phyloP scores from a whole-genome alignment of 345 rosid species.

The Eucalyptus guilfoylei region DNA sequence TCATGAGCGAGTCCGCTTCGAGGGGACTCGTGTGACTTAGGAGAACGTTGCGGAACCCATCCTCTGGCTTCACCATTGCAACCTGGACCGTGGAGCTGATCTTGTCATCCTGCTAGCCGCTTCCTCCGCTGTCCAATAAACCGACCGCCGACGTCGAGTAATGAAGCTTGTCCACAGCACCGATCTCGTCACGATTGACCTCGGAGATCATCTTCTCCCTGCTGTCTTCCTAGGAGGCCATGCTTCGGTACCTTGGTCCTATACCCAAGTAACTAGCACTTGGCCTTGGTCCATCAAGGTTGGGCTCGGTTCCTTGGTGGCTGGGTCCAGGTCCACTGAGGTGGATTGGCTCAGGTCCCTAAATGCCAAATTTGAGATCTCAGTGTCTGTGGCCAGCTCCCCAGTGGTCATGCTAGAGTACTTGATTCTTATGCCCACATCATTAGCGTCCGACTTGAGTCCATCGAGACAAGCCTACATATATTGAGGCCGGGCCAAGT shows the following conservation, averaged over 20 bases:
- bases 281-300: neutral
- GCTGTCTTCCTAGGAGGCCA: constrained; percentile 54
- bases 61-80: constrained; percentile 95
- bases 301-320: neutral
- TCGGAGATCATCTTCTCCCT: constrained; percentile 79
- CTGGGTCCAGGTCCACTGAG: rapidly evolving
- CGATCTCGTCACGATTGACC: constrained; percentile 49
- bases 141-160: constrained; percentile 20
- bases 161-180: constrained; percentile 77
- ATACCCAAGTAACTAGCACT: neutral
- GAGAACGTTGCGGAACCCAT: constrained; percentile 77
- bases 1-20: constrained; percentile 23
- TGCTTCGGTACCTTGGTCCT: neutral
- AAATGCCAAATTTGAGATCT: neutral
- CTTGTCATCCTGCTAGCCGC: neutral
- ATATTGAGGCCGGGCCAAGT: neutral
- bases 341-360: neutral
- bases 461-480: neutral
- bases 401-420: neutral
- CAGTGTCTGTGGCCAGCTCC: rapidly evolving
- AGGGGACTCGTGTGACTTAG: constrained; percentile 44
- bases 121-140: constrained; percentile 4
- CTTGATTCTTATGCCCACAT: rapidly evolving
- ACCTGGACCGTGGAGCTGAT: constrained; percentile 57
- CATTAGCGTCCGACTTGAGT: neutral